phyloP scores from a whole-genome alignment of 305 asterid species.

The Fraxinus dipetala region DNA sequence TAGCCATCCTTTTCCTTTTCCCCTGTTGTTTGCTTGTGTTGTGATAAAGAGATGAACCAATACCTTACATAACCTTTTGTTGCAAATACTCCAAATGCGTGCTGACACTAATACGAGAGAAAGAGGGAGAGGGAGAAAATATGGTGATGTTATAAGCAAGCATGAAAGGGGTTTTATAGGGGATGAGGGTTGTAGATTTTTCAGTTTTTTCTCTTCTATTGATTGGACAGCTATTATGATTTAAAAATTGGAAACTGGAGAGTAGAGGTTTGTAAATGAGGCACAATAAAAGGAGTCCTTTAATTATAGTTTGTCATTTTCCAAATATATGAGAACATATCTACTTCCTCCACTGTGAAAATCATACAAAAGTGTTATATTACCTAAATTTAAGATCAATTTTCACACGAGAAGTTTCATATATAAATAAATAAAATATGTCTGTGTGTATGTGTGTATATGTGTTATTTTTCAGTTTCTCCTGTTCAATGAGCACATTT shows the following conservation, averaged over 20 bases:
- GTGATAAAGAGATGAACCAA: conserved; percentile 29
- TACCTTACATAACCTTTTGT: conserved; percentile 24
- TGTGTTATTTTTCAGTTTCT: neutral
- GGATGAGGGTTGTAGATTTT: conserved; percentile 36
- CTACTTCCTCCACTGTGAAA: conserved; percentile 42
- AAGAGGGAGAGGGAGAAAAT: conserved; percentile 12
- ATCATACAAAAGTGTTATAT: conserved; percentile 42
- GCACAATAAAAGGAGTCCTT: conserved; percentile 30
- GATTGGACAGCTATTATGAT: conserved; percentile 15
- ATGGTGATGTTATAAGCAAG: conserved; percentile 24
- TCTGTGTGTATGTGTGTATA: neutral
- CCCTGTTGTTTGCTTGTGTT: conserved; percentile 34
- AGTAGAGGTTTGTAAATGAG: conserved; percentile 20
- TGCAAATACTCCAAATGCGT: conserved; percentile 36
- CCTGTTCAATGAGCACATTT: neutral
- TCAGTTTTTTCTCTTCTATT: conserved; percentile 24
- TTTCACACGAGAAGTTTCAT: conserved; percentile 38
- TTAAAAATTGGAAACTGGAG: conserved; percentile 28
- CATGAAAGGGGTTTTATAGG: conserved; percentile 50
- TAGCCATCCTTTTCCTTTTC: conserved; percentile 40
- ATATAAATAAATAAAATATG: neutral
- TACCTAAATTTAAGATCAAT: conserved; percentile 42
- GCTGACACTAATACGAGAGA: conserved; percentile 26
- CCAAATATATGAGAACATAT: conserved; percentile 51
- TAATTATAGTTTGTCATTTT: conserved; percentile 46